A percentile compares a stretch with the other conserved stretches of the same genome.
Conservation (phyloP, 257 asterid species). For the Solanum chmielewskii region DNA sequence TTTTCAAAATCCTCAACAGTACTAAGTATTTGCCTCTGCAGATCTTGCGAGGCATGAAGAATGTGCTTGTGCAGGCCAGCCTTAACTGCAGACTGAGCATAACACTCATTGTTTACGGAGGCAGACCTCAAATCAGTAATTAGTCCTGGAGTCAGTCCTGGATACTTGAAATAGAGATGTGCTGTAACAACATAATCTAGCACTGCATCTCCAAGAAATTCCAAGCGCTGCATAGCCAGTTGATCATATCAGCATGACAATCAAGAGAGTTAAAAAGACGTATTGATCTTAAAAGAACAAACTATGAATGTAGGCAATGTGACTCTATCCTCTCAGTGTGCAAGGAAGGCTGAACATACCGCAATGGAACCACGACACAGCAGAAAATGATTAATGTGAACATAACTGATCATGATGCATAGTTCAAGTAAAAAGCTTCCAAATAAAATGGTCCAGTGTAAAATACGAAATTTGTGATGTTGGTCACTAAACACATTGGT, state of each 20-base stretch:
- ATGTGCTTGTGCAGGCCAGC: constrained; percentile 51
- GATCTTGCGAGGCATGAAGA: constrained; percentile 53
- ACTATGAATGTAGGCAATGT: not conserved
- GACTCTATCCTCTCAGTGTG: not conserved
- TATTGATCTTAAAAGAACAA: not conserved
- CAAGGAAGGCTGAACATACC: not conserved
- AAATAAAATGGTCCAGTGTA: not conserved
- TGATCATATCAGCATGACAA: not conserved
- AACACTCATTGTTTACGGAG: constrained; percentile 73
- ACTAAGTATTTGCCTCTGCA: constrained; percentile 38
- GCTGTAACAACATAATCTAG: constrained; percentile 52
- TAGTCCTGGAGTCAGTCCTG: constrained; percentile 50
- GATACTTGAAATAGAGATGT: constrained; percentile 39
- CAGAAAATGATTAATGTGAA: not conserved
- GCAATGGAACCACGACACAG: not conserved
- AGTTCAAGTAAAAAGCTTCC: not conserved
- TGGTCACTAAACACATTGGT: not conserved
- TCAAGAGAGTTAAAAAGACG: not conserved
- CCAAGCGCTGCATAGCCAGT: constrained; percentile 42
- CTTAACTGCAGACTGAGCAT: constrained; percentile 51
- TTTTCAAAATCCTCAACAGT: constrained; percentile 14
- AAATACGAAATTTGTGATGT: not conserved
- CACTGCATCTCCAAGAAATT: constrained; percentile 82
- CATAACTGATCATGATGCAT: not conserved
- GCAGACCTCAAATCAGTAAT: constrained; percentile 80